Percentiles rank a stretch among this genome's conserved stretches.
These are phyloP conservation scores for Platanus orientalis DNA, from an alignment of 164 flowering plant genomes.

Conservation along the genomic window DNA sequence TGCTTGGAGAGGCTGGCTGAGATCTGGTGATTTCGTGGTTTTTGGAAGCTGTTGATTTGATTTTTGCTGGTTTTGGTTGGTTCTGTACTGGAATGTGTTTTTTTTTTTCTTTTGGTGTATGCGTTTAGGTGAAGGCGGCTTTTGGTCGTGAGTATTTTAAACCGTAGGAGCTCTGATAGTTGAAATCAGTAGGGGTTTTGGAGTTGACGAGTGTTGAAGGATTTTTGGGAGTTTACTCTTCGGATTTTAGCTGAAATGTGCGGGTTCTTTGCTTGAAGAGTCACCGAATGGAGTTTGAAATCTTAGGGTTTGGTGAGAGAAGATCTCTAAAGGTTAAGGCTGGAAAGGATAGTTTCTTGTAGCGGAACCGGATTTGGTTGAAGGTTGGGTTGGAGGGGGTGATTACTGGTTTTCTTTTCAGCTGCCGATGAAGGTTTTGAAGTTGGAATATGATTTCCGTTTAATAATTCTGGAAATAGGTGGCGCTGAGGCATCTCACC, in stretches of 20 bases:
- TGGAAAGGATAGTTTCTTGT: conserved; percentile 28
- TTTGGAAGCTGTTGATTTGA: too few species aligned
- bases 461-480: background rate
- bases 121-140: background rate
- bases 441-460: background rate
- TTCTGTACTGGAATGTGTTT: background rate
- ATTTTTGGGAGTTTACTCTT: background rate
- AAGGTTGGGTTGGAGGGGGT: conserved; percentile 15
- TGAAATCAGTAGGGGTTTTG: background rate
- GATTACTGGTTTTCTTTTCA: background rate
- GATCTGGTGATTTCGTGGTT: conserved; percentile 5
- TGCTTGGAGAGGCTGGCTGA: background rate
- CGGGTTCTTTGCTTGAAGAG: background rate
- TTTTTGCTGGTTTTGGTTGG: background rate
- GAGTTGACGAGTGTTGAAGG: background rate
- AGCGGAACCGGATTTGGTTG: conserved; percentile 51
- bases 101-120: too few species aligned
- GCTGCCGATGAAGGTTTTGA: background rate
- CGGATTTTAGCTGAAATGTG: conserved; percentile 3
- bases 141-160: background rate
- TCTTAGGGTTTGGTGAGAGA: conserved; percentile 23
- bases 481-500: background rate
- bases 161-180: background rate
- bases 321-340: conserved; percentile 33
- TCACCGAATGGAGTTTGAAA: conserved; percentile 5